Evolutionary conservation across 202 grass and related monocot genomes (phyloP).

Genomic region (Zoysia matrella): DNA sequence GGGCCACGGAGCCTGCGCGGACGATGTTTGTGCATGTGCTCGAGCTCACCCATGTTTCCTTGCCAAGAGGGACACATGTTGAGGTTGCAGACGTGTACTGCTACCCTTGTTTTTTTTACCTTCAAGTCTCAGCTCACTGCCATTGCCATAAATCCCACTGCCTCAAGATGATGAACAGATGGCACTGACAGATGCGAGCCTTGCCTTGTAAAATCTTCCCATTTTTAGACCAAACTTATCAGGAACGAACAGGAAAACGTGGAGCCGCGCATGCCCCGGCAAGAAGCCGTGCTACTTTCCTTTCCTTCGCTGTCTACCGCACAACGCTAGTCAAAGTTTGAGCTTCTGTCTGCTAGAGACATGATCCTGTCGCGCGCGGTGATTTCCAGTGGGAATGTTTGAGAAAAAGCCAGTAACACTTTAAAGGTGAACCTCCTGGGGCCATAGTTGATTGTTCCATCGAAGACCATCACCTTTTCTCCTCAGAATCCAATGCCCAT

Average conservation of each 20-base stretch:
- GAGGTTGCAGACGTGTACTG: not conserved
- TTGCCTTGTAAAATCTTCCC: not conserved
- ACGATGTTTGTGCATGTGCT: conserved; percentile 30
- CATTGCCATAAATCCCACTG: not conserved
- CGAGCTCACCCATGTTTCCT: conserved; percentile 10
- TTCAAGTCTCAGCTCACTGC: not conserved
- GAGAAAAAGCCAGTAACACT: not conserved
- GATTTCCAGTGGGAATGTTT: conserved; percentile 28
- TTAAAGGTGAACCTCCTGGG: not conserved
- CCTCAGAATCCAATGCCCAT: not conserved
- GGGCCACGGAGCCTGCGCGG: conserved; percentile 22
- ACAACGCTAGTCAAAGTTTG: conserved; percentile 23
- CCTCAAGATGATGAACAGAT: not conserved
- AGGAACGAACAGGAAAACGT: no score
- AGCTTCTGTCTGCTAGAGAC: not conserved
- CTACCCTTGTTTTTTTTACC: conserved; percentile 7
- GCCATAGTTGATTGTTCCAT: not conserved
- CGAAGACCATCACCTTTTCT: not conserved
- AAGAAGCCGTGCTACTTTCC: not conserved
- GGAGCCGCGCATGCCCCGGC: no score
- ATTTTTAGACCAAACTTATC: no score
- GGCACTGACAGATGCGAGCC: not conserved
- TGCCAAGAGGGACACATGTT: conserved; percentile 1
- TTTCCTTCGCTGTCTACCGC: not conserved
- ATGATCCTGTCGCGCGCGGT: conserved; percentile 23